A percentile compares a stretch with the other conserved stretches of the same genome.
phyloP scores from a whole-genome alignment of 306 rosid genomes.

The Castanopsis chinensis region DNA sequence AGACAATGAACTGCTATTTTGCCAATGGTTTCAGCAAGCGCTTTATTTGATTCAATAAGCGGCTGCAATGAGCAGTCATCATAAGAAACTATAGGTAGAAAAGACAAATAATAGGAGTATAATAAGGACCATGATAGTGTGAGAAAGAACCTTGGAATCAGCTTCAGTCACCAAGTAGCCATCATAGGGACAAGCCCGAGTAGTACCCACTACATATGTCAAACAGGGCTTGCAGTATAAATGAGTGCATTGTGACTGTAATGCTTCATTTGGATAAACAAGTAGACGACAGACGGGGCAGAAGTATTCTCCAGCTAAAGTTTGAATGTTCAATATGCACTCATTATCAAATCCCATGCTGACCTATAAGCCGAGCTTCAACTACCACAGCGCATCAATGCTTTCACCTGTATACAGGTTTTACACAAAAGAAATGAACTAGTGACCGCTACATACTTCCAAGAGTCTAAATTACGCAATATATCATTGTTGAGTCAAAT shows the following conservation, averaged over 20 bases:
- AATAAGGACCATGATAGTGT: not conserved
- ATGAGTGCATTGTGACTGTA: conserved; percentile 95
- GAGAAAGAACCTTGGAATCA: conserved; percentile 75
- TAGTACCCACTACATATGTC: conserved; percentile 73
- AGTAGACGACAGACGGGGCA: conserved; percentile 96
- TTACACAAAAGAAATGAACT: not conserved
- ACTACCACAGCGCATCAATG: conserved; percentile 34
- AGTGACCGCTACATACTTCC: not conserved
- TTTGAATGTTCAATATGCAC: conserved; percentile 89
- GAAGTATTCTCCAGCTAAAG: conserved; percentile 97
- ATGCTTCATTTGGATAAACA: conserved; percentile 87
- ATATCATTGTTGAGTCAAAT: not conserved
- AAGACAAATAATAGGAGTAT: not conserved
- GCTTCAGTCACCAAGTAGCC: conserved; percentile 95
- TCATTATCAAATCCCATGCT: conserved; percentile 95
- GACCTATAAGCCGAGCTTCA: conserved; percentile 36
- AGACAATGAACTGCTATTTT: conserved; percentile 89
- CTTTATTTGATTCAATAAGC: conserved; percentile 67
- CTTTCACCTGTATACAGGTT: conserved; percentile 26
- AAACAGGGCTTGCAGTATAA: conserved; percentile 94
- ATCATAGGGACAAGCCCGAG: conserved; percentile 93
- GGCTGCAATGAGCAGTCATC: conserved; percentile 57
- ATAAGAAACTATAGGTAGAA: conserved; percentile 12
- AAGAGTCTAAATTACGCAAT: not conserved
- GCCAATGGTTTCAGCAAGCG: conserved; percentile 90